Evolutionary conservation across 2,329 filamentous ascomycete genomes (phyloP).

Genomic region (Helicocarpus griseus): DNA sequence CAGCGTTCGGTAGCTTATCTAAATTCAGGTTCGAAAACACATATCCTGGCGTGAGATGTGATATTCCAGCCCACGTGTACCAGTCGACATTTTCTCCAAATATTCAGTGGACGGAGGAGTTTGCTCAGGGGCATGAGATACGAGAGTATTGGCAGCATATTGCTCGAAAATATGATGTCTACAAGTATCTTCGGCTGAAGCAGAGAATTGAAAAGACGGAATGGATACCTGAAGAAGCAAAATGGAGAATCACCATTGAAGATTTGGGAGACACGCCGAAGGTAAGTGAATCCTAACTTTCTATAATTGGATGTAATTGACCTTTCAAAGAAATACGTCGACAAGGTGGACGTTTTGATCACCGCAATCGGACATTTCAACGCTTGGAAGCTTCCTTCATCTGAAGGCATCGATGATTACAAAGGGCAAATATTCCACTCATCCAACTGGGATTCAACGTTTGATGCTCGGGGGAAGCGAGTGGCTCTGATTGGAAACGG

Average conservation of each 20-base stretch:
- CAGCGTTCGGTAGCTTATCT: too few relatives aligned
- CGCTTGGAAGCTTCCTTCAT: conserved; percentile 53
- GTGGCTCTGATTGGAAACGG: conserved; percentile 56
- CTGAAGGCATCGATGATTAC: conserved; percentile 48
- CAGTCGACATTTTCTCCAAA: conserved; percentile 60
- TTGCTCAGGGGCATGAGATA: conserved; percentile 58
- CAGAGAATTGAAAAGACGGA: conserved; percentile 46
- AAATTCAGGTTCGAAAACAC: conserved; percentile 38
- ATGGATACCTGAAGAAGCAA: conserved; percentile 44
- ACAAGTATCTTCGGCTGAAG: conserved; percentile 46
- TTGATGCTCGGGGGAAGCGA: conserved; percentile 39
- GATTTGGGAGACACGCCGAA: conserved; percentile 23
- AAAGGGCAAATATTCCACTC: conserved; percentile 50
- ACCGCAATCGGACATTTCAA: conserved; percentile 59
- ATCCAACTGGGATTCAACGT: conserved; percentile 48
- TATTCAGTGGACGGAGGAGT: conserved; percentile 58
- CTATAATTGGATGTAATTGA: not conserved
- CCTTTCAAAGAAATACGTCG: conserved; percentile 26
- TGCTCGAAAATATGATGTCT: conserved; percentile 55
- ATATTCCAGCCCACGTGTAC: conserved; percentile 61
- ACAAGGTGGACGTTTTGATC: conserved; percentile 52
- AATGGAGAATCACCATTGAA: conserved; percentile 46
- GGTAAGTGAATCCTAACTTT: conserved; percentile 10
- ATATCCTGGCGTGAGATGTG: conserved; percentile 57
- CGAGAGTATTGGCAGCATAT: conserved; percentile 55